Conservation (phyloP, 2,329 filamentous ascomycete genomes). For the Chaetomium sp. region DNA sequence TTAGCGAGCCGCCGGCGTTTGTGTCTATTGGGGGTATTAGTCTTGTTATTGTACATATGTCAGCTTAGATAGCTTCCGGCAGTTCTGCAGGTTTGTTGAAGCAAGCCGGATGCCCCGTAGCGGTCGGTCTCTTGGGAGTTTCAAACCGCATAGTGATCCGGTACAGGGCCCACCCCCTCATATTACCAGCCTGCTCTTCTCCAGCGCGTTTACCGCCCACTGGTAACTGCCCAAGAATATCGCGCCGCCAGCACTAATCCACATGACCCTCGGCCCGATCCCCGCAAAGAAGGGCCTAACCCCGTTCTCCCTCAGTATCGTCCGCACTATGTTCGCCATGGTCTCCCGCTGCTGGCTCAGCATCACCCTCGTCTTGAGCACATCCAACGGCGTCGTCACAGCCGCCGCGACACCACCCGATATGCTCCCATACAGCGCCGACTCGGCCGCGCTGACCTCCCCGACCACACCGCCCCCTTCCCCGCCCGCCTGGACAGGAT, state of each 20-base stretch:
- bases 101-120: neutral
- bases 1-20: neutral
- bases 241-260: slow-evolving; percentile 93
- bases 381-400: slow-evolving; percentile 89
- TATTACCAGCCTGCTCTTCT: slow-evolving; percentile 39
- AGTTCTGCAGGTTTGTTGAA: neutral
- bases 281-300: slow-evolving; percentile 72
- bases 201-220: slow-evolving; percentile 76
- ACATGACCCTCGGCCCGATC: slow-evolving; percentile 79
- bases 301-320: slow-evolving; percentile 67
- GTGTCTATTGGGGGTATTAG: slow-evolving; percentile 23
- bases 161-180: neutral
- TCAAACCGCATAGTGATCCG: neutral
- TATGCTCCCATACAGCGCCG: slow-evolving; percentile 79
- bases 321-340: slow-evolving; percentile 60
- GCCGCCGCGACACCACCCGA: slow-evolving; percentile 85
- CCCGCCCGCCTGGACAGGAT: neutral
- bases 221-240: slow-evolving; percentile 95
- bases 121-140: neutral
- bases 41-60: slow-evolving; percentile 26
- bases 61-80: slow-evolving; percentile 10
- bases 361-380: slow-evolving; percentile 97
- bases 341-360: slow-evolving; percentile 70
- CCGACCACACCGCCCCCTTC: slow-evolving; percentile 30
- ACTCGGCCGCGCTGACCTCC: slow-evolving; percentile 71